A percentile compares a stretch with the other conserved stretches of the same genome.
Conservation (phyloP, 73 alveolate species). For the Symbiodinium pilosum region DNA sequence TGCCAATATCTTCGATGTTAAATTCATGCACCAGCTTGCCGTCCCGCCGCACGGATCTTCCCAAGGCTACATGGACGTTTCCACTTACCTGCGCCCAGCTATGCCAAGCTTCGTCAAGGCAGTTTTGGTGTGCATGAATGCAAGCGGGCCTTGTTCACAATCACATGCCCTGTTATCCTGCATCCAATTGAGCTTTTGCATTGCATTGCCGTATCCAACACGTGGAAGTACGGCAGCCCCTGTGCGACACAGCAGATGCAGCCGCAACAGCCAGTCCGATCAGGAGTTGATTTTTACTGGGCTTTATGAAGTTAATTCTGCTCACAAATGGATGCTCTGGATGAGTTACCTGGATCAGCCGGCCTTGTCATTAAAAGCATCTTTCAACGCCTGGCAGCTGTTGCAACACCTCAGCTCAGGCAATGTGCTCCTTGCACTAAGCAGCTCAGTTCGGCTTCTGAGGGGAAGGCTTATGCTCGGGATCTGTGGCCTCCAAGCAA, state of each 20-base stretch:
- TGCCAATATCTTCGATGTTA: slow-evolving; percentile 66
- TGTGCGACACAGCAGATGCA: not conserved
- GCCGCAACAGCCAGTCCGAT: too few species aligned
- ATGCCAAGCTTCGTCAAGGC: not conserved
- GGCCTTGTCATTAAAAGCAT: slow-evolving; percentile 82
- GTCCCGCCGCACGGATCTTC: slow-evolving; percentile 58
- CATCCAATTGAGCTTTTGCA: slow-evolving; percentile 90
- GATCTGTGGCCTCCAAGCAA: slow-evolving; percentile 66
- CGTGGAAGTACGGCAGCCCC: slow-evolving; percentile 86
- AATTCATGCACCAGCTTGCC: slow-evolving; percentile 91
- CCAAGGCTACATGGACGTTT: slow-evolving; percentile 84
- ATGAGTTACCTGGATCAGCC: not conserved
- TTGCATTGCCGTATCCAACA: slow-evolving; percentile 87
- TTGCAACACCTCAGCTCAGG: slow-evolving; percentile 79
- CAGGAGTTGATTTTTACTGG: too few species aligned
- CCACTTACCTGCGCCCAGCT: slow-evolving; percentile 50
- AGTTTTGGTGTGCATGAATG: too few species aligned
- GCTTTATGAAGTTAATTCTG: too few species aligned
- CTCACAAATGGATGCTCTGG: too few species aligned
- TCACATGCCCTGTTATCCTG: slow-evolving; percentile 54
- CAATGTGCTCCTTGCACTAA: too few species aligned
- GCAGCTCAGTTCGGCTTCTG: not conserved
- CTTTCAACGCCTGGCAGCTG: slow-evolving; percentile 78
- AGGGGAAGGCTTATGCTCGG: slow-evolving; percentile 36
- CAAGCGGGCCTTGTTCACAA: slow-evolving; percentile 64